Conservation (phyloP, 768 basidiomycete species). For the Termitomyces sp. region DNA sequence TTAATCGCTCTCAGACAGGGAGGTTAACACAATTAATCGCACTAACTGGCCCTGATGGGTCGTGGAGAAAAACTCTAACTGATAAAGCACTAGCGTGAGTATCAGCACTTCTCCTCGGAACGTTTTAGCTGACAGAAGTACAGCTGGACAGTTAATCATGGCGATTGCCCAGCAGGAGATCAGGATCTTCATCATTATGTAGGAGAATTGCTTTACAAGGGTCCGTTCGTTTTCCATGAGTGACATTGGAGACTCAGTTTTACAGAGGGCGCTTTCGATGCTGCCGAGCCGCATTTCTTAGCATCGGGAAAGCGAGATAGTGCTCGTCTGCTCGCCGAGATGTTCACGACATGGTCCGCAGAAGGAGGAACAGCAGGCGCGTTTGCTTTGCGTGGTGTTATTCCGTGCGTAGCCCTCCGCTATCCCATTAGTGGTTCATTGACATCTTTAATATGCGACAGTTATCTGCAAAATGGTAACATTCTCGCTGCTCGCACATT, state of each 20-base stretch:
- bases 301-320: conserved; percentile 87
- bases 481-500: conserved; percentile 94
- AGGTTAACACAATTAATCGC: conserved; percentile 90
- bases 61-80: conserved; percentile 89
- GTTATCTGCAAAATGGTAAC: conserved; percentile 80
- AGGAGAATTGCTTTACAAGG: conserved; percentile 84
- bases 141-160: conserved; percentile 84
- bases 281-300: conserved; percentile 79
- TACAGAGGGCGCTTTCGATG: conserved; percentile 68
- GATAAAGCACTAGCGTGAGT: conserved; percentile 80
- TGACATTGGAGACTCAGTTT: neutral
- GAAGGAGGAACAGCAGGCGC: conserved; percentile 49
- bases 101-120: neutral
- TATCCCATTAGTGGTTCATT: neutral
- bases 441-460: conserved; percentile 20
- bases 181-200: conserved; percentile 84
- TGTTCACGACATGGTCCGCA: conserved; percentile 77
- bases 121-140: conserved; percentile 10
- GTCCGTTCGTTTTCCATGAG: conserved; percentile 26
- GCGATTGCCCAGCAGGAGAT: conserved; percentile 83
- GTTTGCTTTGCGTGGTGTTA: conserved; percentile 79
- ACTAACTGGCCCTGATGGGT: conserved; percentile 67
- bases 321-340: conserved; percentile 77
- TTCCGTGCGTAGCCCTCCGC: conserved; percentile 57
- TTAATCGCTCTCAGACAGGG: conserved; percentile 40